Evolutionary conservation across 2,329 filamentous ascomycete species (phyloP), one percentile per base, ranked within the genome.

Genomic region (Fusarium xyrophilum): DNA sequence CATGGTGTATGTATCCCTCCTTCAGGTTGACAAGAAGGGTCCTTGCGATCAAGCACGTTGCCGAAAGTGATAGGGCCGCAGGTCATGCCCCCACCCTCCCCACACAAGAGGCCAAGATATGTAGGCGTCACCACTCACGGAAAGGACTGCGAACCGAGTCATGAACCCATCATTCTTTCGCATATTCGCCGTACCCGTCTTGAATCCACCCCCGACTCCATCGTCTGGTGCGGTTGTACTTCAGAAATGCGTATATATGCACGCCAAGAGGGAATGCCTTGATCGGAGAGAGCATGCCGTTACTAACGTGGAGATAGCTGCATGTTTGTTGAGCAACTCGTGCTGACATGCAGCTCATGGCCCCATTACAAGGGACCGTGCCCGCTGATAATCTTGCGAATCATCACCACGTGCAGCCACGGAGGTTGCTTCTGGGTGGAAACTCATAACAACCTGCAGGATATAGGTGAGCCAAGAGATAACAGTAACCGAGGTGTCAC

Each of bases 271-370:
- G 42, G 19, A 43, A 56, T 39, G 23, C 52, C 52, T 67, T 50
- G 66, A 35, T 46, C 40, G 30, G 43, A 52, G 12, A 54, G 44
- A 58, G 54, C 53, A 47, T 40, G 43, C 56, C 48, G 53, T 51
- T 54, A 56, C 48, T 42, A 63, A 67, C 48, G 42, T 69, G 62
- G 66, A 69, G 48, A 67, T 58, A 53, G 36, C 61, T 69, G 67
- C 54, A 60, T 56, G 57, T 67, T 69, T 63, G 58, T 51, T 59
- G 63, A 69, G 58, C 48, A 69, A 52, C 42, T 63, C 66, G 61
- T 65, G 63, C 60, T 38, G 65, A 67, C 53, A 69, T 69, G 62
- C 66, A 69, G 40, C 50, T 67, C 62, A 69, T 69, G 43, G 52
- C 38, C 30, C 53, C 67, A 46, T 67, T 53, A 25, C 23, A 60